These are phyloP conservation scores for Dictyostelium brefeldianum DNA, from an alignment of 78 protist species.

Conservation along the genomic window DNA sequence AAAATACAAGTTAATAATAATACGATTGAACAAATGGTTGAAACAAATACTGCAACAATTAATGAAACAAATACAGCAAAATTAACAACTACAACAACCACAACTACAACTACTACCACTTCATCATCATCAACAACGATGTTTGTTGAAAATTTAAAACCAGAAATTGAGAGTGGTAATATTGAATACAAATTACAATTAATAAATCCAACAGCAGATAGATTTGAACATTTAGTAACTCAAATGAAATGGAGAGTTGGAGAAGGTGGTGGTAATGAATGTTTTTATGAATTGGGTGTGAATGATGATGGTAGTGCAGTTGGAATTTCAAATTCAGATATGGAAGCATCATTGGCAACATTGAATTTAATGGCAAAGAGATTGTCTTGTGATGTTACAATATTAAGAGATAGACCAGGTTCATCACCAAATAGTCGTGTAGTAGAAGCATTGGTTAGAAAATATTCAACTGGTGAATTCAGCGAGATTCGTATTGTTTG, in stretches of 20 bases:
- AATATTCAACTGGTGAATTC: conserved; percentile 58
- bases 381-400: conserved; percentile 59
- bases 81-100: background rate
- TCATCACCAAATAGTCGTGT: conserved; percentile 38
- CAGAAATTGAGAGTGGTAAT: conserved; percentile 83
- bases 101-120: conserved; percentile 20
- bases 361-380: conserved; percentile 57
- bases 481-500: conserved; percentile 87
- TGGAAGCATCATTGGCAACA: conserved; percentile 49
- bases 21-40: background rate
- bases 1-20: too few species aligned
- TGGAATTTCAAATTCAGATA: conserved; percentile 69
- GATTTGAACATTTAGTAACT: conserved; percentile 77
- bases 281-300: conserved; percentile 94
- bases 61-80: background rate
- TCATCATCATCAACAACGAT: background rate
- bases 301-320: conserved; percentile 89
- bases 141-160: conserved; percentile 43
- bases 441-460: conserved; percentile 87
- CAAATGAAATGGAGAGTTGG: conserved; percentile 84
- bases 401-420: conserved; percentile 67
- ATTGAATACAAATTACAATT: conserved; percentile 82
- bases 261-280: conserved; percentile 89
- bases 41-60: background rate
- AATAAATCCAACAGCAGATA: conserved; percentile 80